Conservation (phyloP, 257 asterid genomes). For the Ligustrum vulgare region DNA sequence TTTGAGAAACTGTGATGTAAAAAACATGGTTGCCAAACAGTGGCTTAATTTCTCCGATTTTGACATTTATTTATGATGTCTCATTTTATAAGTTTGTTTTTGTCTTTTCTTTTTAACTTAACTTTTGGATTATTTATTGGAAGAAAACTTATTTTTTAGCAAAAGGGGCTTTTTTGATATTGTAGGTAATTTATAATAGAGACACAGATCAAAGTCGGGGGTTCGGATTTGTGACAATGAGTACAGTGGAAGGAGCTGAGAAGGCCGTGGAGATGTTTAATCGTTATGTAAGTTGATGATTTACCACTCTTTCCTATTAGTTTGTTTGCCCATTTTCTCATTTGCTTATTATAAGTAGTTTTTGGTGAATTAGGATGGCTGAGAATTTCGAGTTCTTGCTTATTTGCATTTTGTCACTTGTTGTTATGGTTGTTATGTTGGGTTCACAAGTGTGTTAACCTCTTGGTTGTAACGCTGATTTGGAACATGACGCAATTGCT, state of each 20-base stretch:
- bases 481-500: not conserved
- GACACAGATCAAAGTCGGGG: conserved; percentile 87
- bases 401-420: not conserved
- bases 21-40: too few relatives aligned
- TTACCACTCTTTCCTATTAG: not conserved
- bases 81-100: conserved; percentile 9
- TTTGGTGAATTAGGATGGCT: not conserved
- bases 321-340: not conserved
- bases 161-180: conserved; percentile 1
- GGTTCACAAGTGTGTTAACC: not conserved
- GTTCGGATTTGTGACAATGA: conserved; percentile 86
- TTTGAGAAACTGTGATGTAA: too few relatives aligned
- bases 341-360: not conserved
- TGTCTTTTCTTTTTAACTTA: not conserved
- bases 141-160: not conserved
- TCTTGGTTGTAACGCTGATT: not conserved
- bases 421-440: not conserved
- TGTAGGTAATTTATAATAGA: conserved; percentile 81
- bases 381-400: not conserved
- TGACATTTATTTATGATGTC: not conserved
- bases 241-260: conserved; percentile 83
- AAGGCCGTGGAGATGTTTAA: conserved; percentile 70
- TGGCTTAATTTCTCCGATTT: not conserved
- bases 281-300: conserved; percentile 54
- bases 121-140: not conserved